Conservation (phyloP, 2,329 filamentous ascomycete genomes). For the Penicillium sp. region DNA sequence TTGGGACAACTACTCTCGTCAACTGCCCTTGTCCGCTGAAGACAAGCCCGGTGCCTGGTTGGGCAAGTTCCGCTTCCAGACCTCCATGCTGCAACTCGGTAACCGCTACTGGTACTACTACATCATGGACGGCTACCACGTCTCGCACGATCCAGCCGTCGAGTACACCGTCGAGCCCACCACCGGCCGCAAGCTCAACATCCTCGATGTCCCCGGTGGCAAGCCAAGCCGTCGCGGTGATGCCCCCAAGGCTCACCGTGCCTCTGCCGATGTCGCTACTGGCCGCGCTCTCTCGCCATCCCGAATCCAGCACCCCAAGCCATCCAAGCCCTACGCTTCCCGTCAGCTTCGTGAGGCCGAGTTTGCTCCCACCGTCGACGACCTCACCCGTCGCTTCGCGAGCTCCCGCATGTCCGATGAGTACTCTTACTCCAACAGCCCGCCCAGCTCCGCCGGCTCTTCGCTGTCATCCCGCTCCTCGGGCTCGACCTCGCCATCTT, state of each 20-base stretch:
- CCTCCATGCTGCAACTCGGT: constrained; percentile 80
- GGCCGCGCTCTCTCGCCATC: constrained; percentile 86
- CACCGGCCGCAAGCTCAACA: constrained; percentile 95
- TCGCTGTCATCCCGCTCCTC: constrained; percentile 75
- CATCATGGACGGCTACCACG: constrained; percentile 99
- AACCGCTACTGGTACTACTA: constrained; percentile 99
- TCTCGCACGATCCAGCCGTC: constrained; percentile 92
- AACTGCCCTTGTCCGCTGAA: constrained; percentile 93
- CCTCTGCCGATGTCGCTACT: constrained; percentile 74
- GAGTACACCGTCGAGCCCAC: constrained; percentile 91
- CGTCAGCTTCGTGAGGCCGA: constrained; percentile 82
- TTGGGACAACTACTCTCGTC: constrained; percentile 95
- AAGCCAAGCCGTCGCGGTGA: constrained; percentile 44
- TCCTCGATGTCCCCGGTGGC: constrained; percentile 82
- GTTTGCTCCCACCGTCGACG: constrained; percentile 78
- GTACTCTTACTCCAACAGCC: constrained; percentile 74
- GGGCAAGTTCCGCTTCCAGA: constrained; percentile 95
- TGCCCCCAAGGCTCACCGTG: constrained; percentile 44
- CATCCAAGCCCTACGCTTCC: constrained; percentile 83
- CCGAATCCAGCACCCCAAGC: constrained; percentile 89
- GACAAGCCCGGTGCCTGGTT: constrained; percentile 90
- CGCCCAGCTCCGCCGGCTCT: constrained; percentile 67
- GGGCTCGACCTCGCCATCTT: constrained; percentile 58
- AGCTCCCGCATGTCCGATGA: constrained; percentile 72
- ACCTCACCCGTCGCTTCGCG: constrained; percentile 77